Evolutionary conservation across 2,329 filamentous ascomycete genomes (phyloP), one percentile per base, ranked within the genome.

Genomic region (Trichoderma endophyticum): DNA sequence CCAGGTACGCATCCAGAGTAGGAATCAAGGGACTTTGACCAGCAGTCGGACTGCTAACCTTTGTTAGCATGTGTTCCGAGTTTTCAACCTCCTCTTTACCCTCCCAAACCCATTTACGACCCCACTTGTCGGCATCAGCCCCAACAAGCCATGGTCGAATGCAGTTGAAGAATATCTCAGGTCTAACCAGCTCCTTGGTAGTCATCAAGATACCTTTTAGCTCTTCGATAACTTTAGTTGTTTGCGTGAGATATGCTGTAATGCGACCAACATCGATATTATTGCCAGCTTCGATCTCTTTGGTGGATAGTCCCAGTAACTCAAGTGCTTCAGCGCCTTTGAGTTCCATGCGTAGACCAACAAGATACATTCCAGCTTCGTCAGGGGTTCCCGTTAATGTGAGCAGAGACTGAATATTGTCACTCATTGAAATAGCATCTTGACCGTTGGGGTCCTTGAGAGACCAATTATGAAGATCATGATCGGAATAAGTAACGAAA

Each of bases 71-170:
- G 4, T 51, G 0, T 12, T 51, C n/a, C n/a, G n/a, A 21, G 43
- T 21, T 6, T 21, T 51, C 43, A 21, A 51, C 4, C 8, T 51
- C 43, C 4, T 12, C 43, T 21, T 51, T 21, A 21, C n/a, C 43
- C 9, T 21, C 43, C 43, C 43, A 51, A 21, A 12, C 43, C 43
- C 43, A 51, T 21, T 51, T 51, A 9, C n/a, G n/a, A 12, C n/a
- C 9, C 43, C 43, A 51, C 4, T n/a, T n/a, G n/a, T 51, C 43
- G 18, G 43, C 43, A 21, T 51, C n/a, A 12, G n/a, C 43, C n/a
- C 43, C 43, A 51, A 51, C 43, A 51, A 51, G 43, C 43, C 43
- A 51, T 51, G 43, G 43, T 6, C 43, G 43, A 51, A 51, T 51
- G n/a, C 3, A 0, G n/a, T 51, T 21, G 43, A 21, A 51, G n/a